phyloP scores from a whole-genome alignment of 2,329 filamentous ascomycete species.

The Beauveria scarabaeidicola region DNA sequence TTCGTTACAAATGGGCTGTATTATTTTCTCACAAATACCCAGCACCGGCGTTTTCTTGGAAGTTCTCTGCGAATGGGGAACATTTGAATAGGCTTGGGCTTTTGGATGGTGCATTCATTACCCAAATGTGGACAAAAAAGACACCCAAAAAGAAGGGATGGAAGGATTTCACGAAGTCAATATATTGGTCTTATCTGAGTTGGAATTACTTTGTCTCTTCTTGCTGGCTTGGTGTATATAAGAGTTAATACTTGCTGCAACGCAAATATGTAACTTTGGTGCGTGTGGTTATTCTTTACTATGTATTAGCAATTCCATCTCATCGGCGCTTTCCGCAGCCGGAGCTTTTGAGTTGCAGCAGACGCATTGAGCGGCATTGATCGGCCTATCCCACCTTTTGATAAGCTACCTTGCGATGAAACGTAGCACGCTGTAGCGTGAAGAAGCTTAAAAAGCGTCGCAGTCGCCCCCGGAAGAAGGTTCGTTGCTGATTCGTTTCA shows the following conservation, averaged over 20 bases:
- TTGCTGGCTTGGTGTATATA: background rate
- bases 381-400: background rate
- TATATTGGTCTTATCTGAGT: background rate
- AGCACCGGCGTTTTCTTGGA: constrained; percentile 3
- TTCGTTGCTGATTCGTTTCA: no score
- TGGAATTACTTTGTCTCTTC: background rate
- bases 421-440: background rate
- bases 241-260: background rate
- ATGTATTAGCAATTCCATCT: no score
- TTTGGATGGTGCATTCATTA: background rate
- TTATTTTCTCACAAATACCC: constrained; percentile 8
- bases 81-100: background rate
- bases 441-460: background rate
- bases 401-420: background rate
- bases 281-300: background rate
- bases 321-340: background rate
- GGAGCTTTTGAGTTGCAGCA: background rate
- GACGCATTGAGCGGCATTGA: background rate
- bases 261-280: background rate
- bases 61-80: background rate
- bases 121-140: background rate
- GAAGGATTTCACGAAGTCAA: background rate
- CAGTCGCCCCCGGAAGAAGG: background rate
- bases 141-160: background rate
- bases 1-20: constrained; percentile 7